Conservation (phyloP, 495 filamentous ascomycete genomes). For the Aspergillus nanangensis region DNA sequence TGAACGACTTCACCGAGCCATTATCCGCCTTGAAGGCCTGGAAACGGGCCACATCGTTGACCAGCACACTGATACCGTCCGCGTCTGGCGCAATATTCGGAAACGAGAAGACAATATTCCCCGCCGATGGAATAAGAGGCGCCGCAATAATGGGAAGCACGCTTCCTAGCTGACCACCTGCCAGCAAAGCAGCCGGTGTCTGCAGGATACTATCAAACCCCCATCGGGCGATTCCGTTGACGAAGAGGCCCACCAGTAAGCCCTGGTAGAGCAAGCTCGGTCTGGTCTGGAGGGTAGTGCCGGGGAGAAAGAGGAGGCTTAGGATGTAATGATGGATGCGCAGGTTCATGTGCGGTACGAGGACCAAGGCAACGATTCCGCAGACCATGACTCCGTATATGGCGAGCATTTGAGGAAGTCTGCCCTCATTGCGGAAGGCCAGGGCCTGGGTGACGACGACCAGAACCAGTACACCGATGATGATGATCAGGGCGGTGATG, state of each 20-base stretch:
- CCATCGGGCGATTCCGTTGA: constrained; percentile 64
- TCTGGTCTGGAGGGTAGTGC: constrained; percentile 54
- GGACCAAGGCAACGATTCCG: constrained; percentile 41
- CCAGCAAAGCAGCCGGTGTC: constrained; percentile 47
- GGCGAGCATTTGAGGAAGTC: constrained; percentile 56
- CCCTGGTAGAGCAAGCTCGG: constrained; percentile 56
- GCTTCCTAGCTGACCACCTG: constrained; percentile 44
- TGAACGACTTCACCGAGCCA: constrained; percentile 36
- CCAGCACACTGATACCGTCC: constrained; percentile 53
- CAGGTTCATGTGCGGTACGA: constrained; percentile 54
- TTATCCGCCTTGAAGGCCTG: constrained; percentile 37
- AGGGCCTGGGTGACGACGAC: constrained; percentile 58
- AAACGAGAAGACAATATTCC: constrained; percentile 48
- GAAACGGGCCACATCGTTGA: constrained; percentile 57
- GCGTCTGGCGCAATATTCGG: constrained; percentile 26
- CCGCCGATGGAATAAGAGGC: constrained; percentile 23
- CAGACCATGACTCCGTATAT: constrained; percentile 55
- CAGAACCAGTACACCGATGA: constrained; percentile 50
- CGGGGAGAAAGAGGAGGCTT: constrained; percentile 52
- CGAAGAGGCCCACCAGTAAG: constrained; percentile 58
- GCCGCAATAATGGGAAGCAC: constrained; percentile 39
- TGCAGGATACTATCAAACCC: constrained; percentile 60
- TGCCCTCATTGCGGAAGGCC: constrained; percentile 63
- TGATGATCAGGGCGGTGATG: constrained; percentile 57
- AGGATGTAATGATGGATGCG: constrained; percentile 66